Conservation (phyloP, 2,329 filamentous ascomycete species). For the Penicillium palitans region DNA sequence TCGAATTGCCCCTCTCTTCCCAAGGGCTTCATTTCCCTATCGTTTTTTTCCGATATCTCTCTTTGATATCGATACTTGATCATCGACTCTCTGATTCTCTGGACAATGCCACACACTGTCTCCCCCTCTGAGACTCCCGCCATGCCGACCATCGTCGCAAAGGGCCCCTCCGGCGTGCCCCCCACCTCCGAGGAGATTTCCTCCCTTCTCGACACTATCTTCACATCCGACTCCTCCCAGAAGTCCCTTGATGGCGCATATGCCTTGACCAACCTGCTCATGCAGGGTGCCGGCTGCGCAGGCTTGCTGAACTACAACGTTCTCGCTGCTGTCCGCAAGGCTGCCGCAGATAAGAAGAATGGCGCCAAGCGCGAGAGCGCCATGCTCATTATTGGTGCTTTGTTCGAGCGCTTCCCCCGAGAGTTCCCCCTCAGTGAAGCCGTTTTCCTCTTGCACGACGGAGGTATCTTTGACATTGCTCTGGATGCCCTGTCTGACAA, state of each 20-base stretch:
- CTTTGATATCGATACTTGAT: conserved; percentile 6
- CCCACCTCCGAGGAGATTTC: conserved; percentile 67
- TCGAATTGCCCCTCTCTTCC: conserved; percentile 12
- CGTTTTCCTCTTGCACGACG: conserved; percentile 78
- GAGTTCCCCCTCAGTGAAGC: conserved; percentile 77
- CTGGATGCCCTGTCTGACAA: conserved; percentile 90
- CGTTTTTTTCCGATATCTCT: conserved; percentile 15
- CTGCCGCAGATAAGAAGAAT: conserved; percentile 91
- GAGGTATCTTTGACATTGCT: conserved; percentile 68
- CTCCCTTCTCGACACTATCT: conserved; percentile 65
- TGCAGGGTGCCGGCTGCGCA: conserved; percentile 65
- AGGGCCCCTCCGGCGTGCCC: conserved; percentile 48
- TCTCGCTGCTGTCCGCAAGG: conserved; percentile 68
- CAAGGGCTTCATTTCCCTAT: conserved; percentile 1
- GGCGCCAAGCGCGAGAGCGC: conserved; percentile 80
- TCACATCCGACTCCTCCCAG: conserved; percentile 67
- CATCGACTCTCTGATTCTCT: conserved; percentile 6
- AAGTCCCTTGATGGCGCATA: conserved; percentile 69
- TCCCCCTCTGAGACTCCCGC: conserved; percentile 37
- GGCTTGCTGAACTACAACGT: conserved; percentile 64
- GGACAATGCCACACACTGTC: conserved; percentile 51
- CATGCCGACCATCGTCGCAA: conserved; percentile 51
- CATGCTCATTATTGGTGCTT: conserved; percentile 89
- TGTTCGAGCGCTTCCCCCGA: conserved; percentile 85
- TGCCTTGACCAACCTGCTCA: conserved; percentile 62